Base-by-base conservation (phyloP, 176 grass and related monocot genomes). In the Eragrostis curvula region DNA sequence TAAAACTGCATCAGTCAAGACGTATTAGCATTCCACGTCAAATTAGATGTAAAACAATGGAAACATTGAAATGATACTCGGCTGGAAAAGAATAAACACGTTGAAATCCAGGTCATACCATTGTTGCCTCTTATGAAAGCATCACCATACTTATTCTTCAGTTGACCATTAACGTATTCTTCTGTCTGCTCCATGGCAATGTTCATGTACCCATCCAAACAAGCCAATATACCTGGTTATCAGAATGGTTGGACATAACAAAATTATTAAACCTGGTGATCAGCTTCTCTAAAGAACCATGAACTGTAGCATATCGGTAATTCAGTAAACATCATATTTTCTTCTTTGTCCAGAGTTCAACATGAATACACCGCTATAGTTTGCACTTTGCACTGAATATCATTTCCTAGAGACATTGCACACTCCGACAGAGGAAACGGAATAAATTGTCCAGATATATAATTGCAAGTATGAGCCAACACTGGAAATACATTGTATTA, bases 121-220 rank as follows among this genome's bases (percentile, higher is more conserved):
- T 99, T 96, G 79, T 99, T 99, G 94, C 93, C 93, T 83, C 96
- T 91, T 49, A 99, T 99, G 74, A 99, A 99, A 44, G 96, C 93
- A 71, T 99, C 96, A 0, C 96, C 96, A 75, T 96, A 99, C 81
- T 99, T 99, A 70, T 99, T 99, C 87, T 99, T 99, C 27, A 96
- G 77, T 48, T 96, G 96, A 7, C 96, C 93, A 28, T 99, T 99
- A 58, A 93, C 93, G 1, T 99, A 99, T 77, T 99, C 96, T 81
- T 96, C 93, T 1, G 93, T 96, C 70, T 99, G 96, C 80, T 99
- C 96, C 96, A 99, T 99, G 5, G 96, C 93, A 27, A 99, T 96
- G 78, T 99, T 96, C 96, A 99, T 99, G 39, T 99, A 99, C 16
- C 96, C 96, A 64, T 96, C 96, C 62, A 99, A 79, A 77, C 93